phyloP scores from a whole-genome alignment of 2,329 filamentous ascomycete genomes.

The Talaromyces sp. region DNA sequence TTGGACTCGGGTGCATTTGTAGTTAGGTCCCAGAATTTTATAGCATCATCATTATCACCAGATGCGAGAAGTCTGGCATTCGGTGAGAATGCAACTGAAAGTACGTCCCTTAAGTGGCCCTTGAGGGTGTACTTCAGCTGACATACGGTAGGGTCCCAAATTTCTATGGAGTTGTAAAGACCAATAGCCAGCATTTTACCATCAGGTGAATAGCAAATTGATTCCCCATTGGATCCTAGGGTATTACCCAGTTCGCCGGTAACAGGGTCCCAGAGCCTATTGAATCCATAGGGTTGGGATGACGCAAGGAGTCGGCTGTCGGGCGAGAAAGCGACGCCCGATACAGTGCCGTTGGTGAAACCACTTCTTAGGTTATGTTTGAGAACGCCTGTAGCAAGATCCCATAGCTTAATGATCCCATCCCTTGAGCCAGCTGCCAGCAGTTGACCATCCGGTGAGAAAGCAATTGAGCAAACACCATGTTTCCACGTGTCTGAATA shows the following conservation, averaged over 20 bases:
- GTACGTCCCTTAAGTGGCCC: neutral
- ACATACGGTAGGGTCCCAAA: neutral
- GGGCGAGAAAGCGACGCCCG: neutral
- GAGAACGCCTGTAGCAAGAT: neutral
- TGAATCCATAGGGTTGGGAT: neutral
- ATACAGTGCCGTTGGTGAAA: neutral
- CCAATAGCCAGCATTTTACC: neutral
- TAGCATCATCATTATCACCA: neutral
- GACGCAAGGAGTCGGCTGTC: neutral
- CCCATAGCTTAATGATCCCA: neutral
- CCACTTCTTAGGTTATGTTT: neutral
- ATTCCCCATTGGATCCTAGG: neutral
- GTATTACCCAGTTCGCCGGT: neutral
- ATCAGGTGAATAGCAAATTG: neutral
- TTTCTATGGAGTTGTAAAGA: neutral
- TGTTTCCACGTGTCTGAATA: no score
- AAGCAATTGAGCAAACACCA: neutral
- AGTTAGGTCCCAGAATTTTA: neutral
- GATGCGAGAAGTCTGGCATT: neutral
- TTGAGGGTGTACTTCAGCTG: neutral
- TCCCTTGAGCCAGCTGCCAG: neutral
- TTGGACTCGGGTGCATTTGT: neutral
- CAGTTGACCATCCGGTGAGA: neutral
- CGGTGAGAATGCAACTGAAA: neutral
- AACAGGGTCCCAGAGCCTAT: neutral